These are phyloP conservation scores for Melanogaster broomeanus DNA, from an alignment of 768 basidiomycete species.

Conservation along the genomic window DNA sequence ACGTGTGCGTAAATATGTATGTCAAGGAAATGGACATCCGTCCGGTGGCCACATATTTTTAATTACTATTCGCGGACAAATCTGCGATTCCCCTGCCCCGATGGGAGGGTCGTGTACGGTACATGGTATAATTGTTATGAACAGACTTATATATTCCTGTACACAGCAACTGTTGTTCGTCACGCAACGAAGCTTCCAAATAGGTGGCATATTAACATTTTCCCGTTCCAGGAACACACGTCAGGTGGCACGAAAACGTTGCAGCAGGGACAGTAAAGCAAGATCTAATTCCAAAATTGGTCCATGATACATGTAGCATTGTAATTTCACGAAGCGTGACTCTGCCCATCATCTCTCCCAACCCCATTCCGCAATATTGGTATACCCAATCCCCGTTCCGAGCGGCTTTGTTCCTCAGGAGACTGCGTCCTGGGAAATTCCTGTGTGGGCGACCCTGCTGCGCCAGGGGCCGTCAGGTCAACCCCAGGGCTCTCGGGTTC, in stretches of 20 bases:
- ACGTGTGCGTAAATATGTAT: background rate
- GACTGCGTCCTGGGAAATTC: slow-evolving; percentile 25
- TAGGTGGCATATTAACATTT: too few species aligned
- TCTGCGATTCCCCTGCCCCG: too few species aligned
- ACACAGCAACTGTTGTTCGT: too few species aligned
- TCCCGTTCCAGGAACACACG: too few species aligned
- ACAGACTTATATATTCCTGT: too few species aligned
- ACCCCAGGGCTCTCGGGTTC: slow-evolving; percentile 45
- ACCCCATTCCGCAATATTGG: slow-evolving; percentile 58
- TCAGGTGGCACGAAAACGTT: too few species aligned
- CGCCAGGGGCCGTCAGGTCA: slow-evolving; percentile 38
- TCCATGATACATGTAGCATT: background rate
- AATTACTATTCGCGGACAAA: background rate
- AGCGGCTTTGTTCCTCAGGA: slow-evolving; percentile 51
- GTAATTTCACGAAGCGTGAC: background rate
- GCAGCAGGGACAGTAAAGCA: background rate
- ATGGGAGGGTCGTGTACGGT: too few species aligned
- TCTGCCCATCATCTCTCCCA: slow-evolving; percentile 27
- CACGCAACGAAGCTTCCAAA: too few species aligned
- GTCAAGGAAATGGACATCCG: slow-evolving; percentile 2
- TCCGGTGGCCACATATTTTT: too few species aligned
- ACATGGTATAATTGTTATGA: too few species aligned
- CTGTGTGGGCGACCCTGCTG: slow-evolving; percentile 5
- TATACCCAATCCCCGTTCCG: slow-evolving; percentile 64
- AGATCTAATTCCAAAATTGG: slow-evolving; percentile 1